Percentiles rank a stretch among this genome's conserved stretches.
phyloP scores from a whole-genome alignment of 2,329 filamentous ascomycete species.

The Claviceps humidiphila region DNA sequence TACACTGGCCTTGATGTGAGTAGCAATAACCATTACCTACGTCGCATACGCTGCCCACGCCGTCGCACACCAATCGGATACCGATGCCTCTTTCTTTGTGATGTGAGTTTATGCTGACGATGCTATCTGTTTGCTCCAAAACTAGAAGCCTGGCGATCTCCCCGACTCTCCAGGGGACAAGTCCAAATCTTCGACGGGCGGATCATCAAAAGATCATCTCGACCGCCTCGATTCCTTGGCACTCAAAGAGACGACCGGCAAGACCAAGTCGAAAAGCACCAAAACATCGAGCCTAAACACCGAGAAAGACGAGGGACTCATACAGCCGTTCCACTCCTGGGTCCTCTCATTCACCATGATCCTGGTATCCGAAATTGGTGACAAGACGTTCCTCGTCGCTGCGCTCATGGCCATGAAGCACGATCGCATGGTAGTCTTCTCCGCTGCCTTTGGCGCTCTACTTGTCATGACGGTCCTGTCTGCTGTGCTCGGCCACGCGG shows the following conservation, averaged over 20 bases:
- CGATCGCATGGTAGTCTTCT: conserved; percentile 82
- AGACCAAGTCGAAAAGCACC: background rate
- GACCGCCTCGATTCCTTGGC: background rate
- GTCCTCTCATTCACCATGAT: conserved; percentile 94
- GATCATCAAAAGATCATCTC: conserved; percentile 19
- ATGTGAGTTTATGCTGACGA: background rate
- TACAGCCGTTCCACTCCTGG: conserved; percentile 77
- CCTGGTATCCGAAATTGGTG: conserved; percentile 86
- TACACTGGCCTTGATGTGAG: conserved; percentile 25
- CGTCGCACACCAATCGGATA: background rate
- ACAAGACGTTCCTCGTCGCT: conserved; percentile 96
- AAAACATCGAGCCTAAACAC: conserved; percentile 16
- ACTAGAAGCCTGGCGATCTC: conserved; percentile 67
- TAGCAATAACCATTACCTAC: background rate
- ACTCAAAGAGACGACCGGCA: conserved; percentile 13
- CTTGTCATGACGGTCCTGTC: conserved; percentile 92
- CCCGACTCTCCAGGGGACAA: conserved; percentile 67
- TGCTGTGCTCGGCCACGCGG: conserved; percentile 80
- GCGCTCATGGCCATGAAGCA: conserved; percentile 99
- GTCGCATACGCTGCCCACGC: background rate
- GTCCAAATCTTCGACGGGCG: conserved; percentile 52
- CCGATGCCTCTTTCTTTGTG: background rate
- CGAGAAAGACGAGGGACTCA: conserved; percentile 45
- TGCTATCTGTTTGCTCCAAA: background rate
- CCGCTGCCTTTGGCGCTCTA: conserved; percentile 82